phyloP scores from a whole-genome alignment of 2,329 filamentous ascomycete species.

The Ceratocystis huliohia region DNA sequence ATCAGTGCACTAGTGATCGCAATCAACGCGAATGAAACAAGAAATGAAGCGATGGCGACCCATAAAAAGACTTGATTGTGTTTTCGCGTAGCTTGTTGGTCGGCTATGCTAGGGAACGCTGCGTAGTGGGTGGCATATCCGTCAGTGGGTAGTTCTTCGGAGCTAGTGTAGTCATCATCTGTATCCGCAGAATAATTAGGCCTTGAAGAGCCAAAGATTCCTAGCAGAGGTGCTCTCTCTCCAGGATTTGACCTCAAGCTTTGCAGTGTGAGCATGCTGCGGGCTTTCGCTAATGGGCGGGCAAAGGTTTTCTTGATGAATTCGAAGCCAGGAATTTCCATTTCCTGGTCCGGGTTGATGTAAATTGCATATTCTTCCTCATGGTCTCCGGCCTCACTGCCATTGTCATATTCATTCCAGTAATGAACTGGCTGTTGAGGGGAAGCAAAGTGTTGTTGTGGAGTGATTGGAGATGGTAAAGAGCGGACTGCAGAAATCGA shows the following conservation, averaged over 20 bases:
- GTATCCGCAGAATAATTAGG: conserved; percentile 12
- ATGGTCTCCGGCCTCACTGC: conserved; percentile 51
- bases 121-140: conserved; percentile 45
- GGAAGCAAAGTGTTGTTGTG: conserved; percentile 22
- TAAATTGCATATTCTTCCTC: conserved; percentile 59
- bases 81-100: conserved; percentile 39
- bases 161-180: conserved; percentile 37
- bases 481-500: conserved; percentile 5
- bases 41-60: conserved; percentile 42
- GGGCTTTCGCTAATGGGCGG: conserved; percentile 39
- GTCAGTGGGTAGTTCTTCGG: conserved; percentile 36
- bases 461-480: conserved; percentile 19
- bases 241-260: conserved; percentile 21
- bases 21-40: conserved; percentile 49
- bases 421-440: conserved; percentile 35
- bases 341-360: conserved; percentile 53
- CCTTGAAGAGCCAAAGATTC: conserved; percentile 14
- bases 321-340: conserved; percentile 49
- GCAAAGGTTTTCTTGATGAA: conserved; percentile 43
- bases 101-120: conserved; percentile 38
- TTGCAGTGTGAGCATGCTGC: conserved; percentile 34
- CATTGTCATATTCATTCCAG: conserved; percentile 82
- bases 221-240: conserved; percentile 27
- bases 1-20: conserved; percentile 53
- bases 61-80: conserved; percentile 45